Conservation (phyloP, 2,329 filamentous ascomycete genomes). For the Kalmusia sp. region DNA sequence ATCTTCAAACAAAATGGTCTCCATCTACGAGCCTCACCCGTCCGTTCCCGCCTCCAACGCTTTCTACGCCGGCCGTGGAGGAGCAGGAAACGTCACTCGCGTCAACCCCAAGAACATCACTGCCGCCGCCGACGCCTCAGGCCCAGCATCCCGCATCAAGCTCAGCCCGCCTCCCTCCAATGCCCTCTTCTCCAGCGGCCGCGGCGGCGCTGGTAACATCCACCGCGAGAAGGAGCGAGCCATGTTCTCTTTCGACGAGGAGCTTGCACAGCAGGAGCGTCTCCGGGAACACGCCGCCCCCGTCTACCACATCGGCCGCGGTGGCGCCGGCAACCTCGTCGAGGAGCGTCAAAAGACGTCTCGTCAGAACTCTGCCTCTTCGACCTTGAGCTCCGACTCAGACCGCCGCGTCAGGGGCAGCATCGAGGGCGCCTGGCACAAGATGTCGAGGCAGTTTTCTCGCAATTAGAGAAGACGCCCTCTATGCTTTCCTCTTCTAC, state of each 20-base stretch:
- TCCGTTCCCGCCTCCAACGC: slow-evolving; percentile 60
- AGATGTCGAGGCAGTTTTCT: slow-evolving; percentile 42
- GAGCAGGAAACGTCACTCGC: slow-evolving; percentile 65
- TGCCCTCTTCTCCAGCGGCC: slow-evolving; percentile 68
- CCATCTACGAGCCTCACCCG: slow-evolving; percentile 68
- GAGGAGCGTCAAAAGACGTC: slow-evolving; percentile 38
- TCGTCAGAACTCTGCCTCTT: slow-evolving; percentile 40
- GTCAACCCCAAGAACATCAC: slow-evolving; percentile 63
- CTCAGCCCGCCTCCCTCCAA: slow-evolving; percentile 55
- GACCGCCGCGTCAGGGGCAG: slow-evolving; percentile 36
- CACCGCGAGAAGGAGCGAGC: slow-evolving; percentile 61
- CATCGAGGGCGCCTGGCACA: slow-evolving; percentile 46
- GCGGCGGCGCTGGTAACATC: slow-evolving; percentile 72
- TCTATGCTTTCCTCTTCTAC: slow-evolving; percentile 11
- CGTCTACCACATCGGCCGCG: slow-evolving; percentile 69
- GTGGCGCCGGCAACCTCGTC: slow-evolving; percentile 64
- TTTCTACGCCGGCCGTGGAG: slow-evolving; percentile 63
- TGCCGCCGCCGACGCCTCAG: slow-evolving; percentile 50
- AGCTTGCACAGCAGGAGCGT: slow-evolving; percentile 64
- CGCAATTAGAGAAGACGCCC: slow-evolving; percentile 24
- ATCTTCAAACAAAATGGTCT: slow-evolving; percentile 41
- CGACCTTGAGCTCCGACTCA: slow-evolving; percentile 27
- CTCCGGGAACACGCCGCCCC: slow-evolving; percentile 63
- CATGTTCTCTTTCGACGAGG: slow-evolving; percentile 74
- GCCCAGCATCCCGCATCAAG: slow-evolving; percentile 58